Base-by-base conservation (phyloP, 202 grass and related monocot species). In the Zizania palustris region DNA sequence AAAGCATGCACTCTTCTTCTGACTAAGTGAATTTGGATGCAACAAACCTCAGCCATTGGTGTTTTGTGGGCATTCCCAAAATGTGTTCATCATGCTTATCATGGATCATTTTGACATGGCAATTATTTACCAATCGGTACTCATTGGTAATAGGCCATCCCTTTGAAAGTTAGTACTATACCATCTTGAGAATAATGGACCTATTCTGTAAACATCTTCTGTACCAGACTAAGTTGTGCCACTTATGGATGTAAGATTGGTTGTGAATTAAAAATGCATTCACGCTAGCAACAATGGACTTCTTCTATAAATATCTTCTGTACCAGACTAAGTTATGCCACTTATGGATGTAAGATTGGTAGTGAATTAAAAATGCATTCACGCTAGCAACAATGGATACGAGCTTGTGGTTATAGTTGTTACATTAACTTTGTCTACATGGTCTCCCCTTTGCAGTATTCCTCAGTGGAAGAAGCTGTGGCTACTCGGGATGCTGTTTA, bases 401-500 rank as follows among this genome's bases (percentile, higher is more conserved):
- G 11, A 64, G 14, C 45, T 63, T 76, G 11, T 69, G 54, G 22
- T 18, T 43, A 7, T 13, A 18, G n/a, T 46, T 37, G 7, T 50
- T 70, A 19, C 14, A 5, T 21, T 72, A 44, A 84, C 43, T 44
- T 65, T 51, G 34, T 14, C 7, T 70, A 58, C 54, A 63, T 78
- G 40, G 44, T 28, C 5, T 7, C 50, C 51, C 44, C 51, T 9
- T 51, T 88, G 45, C 61, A 99, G 96, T 99, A 82, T 76, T 87
- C 90, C 4, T 99, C 92, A 9, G 85, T 89, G 50, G 96, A 99
- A 68, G 96, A 99, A 85, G 96, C 96, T 70, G 85, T 78, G 42
- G 90, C 92, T 45, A 99, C 96, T 59, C 90, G 96, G 6, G 75
- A 96, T 81, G 90, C 88, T 85, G 67, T 99, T 28, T 99, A 90